These are phyloP conservation scores for Adansonia digitata DNA, from an alignment of 345 rosid genomes.

Conservation along the genomic window DNA sequence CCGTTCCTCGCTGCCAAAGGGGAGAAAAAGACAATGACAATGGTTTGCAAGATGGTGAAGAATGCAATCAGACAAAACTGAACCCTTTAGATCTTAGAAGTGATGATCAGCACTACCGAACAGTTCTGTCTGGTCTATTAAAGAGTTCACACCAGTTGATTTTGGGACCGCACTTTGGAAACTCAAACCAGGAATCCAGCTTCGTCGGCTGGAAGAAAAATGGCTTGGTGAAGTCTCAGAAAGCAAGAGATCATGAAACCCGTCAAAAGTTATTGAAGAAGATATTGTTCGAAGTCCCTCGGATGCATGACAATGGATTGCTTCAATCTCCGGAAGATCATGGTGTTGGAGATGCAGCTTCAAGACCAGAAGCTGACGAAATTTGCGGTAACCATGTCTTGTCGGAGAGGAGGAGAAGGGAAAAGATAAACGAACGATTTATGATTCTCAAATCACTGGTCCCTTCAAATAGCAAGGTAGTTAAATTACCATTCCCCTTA, in stretches of 20 bases:
- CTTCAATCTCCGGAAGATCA: constrained; percentile 32
- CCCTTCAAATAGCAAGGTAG: constrained; percentile 70
- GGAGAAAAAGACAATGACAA: constrained; percentile 27
- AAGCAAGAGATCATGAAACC: constrained; percentile 19
- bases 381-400: constrained; percentile 30
- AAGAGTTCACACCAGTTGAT: constrained; percentile 57
- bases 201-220: constrained; percentile 59
- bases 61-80: constrained; percentile 30
- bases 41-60: constrained; percentile 36
- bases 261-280: constrained; percentile 69
- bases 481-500: background rate
- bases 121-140: constrained; percentile 55
- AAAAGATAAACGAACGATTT: constrained; percentile 52
- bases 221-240: constrained; percentile 18
- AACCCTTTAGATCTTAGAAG: constrained; percentile 25
- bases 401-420: constrained; percentile 46
- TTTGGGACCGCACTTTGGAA: constrained; percentile 41
- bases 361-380: constrained; percentile 50
- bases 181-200: constrained; percentile 48
- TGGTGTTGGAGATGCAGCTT: constrained; percentile 26
- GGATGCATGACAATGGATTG: constrained; percentile 37
- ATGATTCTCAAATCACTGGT: constrained; percentile 52
- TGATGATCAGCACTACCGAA: constrained; percentile 60
- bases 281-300: constrained; percentile 69
- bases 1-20: constrained; percentile 27